Evolutionary conservation across 805 yeast species (phyloP).

Genomic region (Myxozyma mucilagina): DNA sequence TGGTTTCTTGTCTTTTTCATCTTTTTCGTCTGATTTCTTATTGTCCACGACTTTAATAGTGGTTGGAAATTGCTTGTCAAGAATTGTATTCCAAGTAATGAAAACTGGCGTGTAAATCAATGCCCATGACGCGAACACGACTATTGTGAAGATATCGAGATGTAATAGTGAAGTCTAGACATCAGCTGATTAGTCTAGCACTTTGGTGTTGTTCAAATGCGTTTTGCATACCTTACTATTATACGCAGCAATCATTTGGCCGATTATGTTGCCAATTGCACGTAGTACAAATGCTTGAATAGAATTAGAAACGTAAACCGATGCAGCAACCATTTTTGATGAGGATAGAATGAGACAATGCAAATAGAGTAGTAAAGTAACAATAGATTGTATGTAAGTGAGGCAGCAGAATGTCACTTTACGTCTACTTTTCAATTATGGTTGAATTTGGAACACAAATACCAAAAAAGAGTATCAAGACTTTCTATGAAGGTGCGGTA

Average conservation of each 20-base stretch:
- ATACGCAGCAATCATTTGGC: conserved; percentile 11
- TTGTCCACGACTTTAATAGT: background rate
- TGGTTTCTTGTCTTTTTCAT: background rate
- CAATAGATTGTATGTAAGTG: no score
- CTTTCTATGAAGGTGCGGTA: no score
- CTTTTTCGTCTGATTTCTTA: background rate
- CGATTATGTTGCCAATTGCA: conserved; percentile 11
- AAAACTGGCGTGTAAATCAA: conserved; percentile 16
- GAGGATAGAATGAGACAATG: no score
- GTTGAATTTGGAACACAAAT: no score
- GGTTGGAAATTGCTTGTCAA: conserved; percentile 11
- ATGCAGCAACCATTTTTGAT: background rate
- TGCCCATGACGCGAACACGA: conserved; percentile 17
- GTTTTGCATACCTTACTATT: conserved; percentile 3
- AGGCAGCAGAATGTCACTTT: no score
- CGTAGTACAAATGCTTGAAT: conserved; percentile 9
- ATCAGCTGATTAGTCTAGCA: background rate
- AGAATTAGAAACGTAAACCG: conserved; percentile 8
- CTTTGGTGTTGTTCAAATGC: background rate
- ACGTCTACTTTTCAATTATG: no score
- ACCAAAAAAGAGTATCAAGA: no score
- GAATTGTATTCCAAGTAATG: conserved; percentile 10
- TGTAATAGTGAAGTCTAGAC: background rate
- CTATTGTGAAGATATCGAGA: background rate
- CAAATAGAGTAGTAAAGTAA: no score